Conservation (phyloP, 768 basidiomycete species). For the Mrakia frigida region DNA sequence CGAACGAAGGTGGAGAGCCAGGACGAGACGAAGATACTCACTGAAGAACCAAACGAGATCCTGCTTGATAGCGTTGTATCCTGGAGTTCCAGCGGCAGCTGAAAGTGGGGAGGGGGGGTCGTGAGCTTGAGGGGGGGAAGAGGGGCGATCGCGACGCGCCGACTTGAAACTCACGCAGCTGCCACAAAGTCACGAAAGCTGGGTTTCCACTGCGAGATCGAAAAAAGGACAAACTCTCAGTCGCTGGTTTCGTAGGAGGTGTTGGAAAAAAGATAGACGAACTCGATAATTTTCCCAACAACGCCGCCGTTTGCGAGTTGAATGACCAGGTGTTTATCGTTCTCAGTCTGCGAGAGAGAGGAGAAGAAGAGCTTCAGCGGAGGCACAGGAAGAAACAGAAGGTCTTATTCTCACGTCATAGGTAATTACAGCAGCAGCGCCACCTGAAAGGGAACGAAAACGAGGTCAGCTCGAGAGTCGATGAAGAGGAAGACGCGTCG, state of each 20-base stretch:
- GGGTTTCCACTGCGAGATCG: not conserved
- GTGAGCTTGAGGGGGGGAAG: not conserved
- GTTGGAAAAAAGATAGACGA: not conserved
- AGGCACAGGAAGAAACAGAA: too few species aligned
- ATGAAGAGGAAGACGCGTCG: not conserved
- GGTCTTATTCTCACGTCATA: too few species aligned
- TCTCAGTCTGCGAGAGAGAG: not conserved
- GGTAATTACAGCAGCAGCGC: not conserved
- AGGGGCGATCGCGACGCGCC: not conserved
- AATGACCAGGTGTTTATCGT: constrained; percentile 1
- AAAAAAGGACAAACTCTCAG: too few species aligned
- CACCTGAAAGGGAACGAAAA: not conserved
- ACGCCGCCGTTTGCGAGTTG: not conserved
- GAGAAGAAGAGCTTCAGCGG: too few species aligned
- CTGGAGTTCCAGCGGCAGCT: constrained; percentile 1
- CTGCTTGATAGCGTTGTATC: not conserved
- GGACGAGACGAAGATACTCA: too few species aligned
- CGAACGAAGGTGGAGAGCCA: too few species aligned
- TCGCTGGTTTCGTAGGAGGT: too few species aligned
- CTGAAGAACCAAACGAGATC: constrained; percentile 17
- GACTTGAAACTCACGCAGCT: not conserved
- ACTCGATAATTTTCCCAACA: not conserved
- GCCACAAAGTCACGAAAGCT: not conserved
- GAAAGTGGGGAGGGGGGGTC: not conserved
- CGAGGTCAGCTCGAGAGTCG: not conserved